These are phyloP conservation scores for Porpolomopsis calyptriformis DNA, from an alignment of 768 basidiomycete species.

Conservation along the genomic window DNA sequence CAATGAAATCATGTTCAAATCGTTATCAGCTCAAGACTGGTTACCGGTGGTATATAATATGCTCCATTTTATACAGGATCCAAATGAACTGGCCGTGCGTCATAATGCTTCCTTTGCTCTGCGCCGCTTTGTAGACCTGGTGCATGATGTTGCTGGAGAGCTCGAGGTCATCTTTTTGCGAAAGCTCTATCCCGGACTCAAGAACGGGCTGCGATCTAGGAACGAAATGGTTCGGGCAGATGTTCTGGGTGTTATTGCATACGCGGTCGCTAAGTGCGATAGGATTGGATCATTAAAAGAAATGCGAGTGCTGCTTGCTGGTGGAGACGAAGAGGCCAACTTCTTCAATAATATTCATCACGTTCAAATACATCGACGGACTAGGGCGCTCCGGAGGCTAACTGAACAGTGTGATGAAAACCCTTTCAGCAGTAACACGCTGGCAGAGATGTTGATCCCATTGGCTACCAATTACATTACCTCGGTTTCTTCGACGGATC, in stretches of 20 bases:
- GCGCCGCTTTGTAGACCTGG: constrained; percentile 64
- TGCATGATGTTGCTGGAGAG: constrained; percentile 33
- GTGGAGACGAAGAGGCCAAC: constrained; percentile 87
- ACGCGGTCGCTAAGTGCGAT: constrained; percentile 57
- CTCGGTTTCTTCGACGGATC: constrained; percentile 53
- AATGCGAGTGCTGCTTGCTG: constrained; percentile 70
- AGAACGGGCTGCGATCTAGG: constrained; percentile 68
- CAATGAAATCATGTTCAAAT: constrained; percentile 52
- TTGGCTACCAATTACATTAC: constrained; percentile 73
- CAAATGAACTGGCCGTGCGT: constrained; percentile 77
- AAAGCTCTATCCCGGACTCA: constrained; percentile 65
- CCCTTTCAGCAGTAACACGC: constrained; percentile 52
- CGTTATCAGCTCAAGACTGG: constrained; percentile 57
- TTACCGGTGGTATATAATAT: constrained; percentile 73
- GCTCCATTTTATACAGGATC: constrained; percentile 80
- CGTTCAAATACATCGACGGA: constrained; percentile 83
- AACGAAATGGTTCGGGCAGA: constrained; percentile 83
- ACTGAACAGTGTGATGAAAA: constrained; percentile 64
- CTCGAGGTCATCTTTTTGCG: constrained; percentile 49
- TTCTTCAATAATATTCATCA: constrained; percentile 97
- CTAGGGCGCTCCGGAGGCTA: constrained; percentile 76
- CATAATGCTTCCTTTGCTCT: constrained; percentile 69
- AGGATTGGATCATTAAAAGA: constrained; percentile 57
- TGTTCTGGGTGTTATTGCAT: constrained; percentile 64
- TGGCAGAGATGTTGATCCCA: constrained; percentile 79